Conservation (phyloP, 495 filamentous ascomycete genomes). For the Lophium mytilinum region DNA sequence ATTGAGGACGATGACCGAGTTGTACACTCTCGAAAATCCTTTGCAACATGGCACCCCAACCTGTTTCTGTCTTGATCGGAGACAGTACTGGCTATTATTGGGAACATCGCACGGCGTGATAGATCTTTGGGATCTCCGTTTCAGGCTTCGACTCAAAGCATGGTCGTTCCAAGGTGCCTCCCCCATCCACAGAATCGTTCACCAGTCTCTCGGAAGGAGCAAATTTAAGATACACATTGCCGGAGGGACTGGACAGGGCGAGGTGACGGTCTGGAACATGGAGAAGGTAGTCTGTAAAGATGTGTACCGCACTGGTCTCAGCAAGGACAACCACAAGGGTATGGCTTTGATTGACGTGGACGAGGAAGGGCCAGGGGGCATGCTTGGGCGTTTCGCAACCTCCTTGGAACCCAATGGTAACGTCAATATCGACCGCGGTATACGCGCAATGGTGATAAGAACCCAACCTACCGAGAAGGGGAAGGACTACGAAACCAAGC, state of each 20-base stretch:
- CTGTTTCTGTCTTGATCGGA: conserved; percentile 80
- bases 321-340: conserved; percentile 48
- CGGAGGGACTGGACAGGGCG: conserved; percentile 81
- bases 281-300: conserved; percentile 85
- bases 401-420: conserved; percentile 47
- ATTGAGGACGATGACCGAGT: conserved; percentile 73
- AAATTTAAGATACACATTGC: conserved; percentile 73
- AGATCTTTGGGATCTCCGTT: conserved; percentile 93
- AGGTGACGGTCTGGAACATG: conserved; percentile 92
- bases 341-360: conserved; percentile 89
- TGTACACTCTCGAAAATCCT: conserved; percentile 80
- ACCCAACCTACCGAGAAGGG: conserved; percentile 49
- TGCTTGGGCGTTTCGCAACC: conserved; percentile 81
- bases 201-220: conserved; percentile 53
- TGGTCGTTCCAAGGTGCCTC: conserved; percentile 82
- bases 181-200: conserved; percentile 67
- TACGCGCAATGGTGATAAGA: conserved; percentile 45
- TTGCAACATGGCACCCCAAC: conserved; percentile 90
- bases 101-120: conserved; percentile 91
- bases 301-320: conserved; percentile 61
- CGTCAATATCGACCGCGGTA: conserved; percentile 42
- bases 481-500: conserved; percentile 41
- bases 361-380: conserved; percentile 77
- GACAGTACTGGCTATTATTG: conserved; percentile 79
- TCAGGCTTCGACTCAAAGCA: conserved; percentile 73